phyloP scores from a whole-genome alignment of 257 asterid species.

The Buddleja alternifolia region DNA sequence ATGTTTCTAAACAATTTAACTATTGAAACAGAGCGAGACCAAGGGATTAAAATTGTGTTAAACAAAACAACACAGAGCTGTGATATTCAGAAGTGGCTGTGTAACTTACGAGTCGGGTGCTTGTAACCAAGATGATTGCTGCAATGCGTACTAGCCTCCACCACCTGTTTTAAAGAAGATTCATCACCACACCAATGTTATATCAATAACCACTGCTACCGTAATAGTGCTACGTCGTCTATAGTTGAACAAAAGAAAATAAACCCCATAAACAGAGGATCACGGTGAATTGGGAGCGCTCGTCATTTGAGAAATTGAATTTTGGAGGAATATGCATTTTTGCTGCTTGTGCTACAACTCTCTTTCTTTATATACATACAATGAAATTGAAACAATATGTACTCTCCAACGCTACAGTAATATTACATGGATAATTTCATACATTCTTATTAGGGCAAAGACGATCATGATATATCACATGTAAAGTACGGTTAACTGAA shows the following conservation, averaged over 20 bases:
- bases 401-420: conserved; percentile 8
- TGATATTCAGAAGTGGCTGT: conserved; percentile 12
- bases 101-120: conserved; percentile 56
- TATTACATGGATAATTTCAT: neutral
- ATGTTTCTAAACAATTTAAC: neutral
- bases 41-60: neutral
- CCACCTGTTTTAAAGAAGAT: conserved; percentile 53
- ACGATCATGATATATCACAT: too few relatives aligned
- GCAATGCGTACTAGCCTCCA: conserved; percentile 81
- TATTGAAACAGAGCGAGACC: neutral
- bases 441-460: neutral
- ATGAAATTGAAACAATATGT: neutral
- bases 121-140: conserved; percentile 64
- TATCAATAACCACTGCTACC: conserved; percentile 9
- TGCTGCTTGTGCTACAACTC: neutral
- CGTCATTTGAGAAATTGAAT: too few relatives aligned
- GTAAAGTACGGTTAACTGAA: too few relatives aligned
- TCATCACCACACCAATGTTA: conserved; percentile 8
- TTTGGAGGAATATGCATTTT: too few relatives aligned
- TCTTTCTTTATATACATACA: conserved; percentile 2
- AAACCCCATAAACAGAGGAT: too few relatives aligned
- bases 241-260: conserved; percentile 1
- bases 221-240: neutral
- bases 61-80: neutral
- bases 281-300: too few relatives aligned